Evolutionary conservation across 768 basidiomycete genomes (phyloP).

Genomic region (Lactarius sanguifluus): DNA sequence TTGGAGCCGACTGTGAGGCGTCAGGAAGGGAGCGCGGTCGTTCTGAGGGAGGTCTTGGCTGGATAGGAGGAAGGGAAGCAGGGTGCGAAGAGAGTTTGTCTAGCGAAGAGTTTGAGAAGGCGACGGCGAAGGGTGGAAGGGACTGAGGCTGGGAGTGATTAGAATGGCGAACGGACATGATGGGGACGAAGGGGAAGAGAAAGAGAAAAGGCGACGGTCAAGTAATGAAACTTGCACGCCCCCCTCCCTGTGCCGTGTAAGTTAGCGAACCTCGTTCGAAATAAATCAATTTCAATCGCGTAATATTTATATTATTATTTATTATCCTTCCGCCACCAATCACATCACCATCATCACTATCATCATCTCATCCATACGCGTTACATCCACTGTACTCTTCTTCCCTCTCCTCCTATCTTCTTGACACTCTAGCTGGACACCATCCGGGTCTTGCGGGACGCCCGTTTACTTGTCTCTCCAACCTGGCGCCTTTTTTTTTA

Average conservation of each 20-base stretch:
- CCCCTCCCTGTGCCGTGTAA: constrained; percentile 8
- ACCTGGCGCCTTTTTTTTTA: neutral
- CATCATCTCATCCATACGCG: constrained; percentile 18
- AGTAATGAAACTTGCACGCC: neutral
- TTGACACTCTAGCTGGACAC: neutral
- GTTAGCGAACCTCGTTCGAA: neutral
- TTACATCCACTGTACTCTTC: constrained; percentile 6
- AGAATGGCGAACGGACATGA: constrained; percentile 40
- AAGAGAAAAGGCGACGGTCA: constrained; percentile 1
- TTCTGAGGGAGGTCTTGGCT: constrained; percentile 41
- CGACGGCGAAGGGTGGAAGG: constrained; percentile 77
- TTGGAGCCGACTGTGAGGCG: constrained; percentile 28
- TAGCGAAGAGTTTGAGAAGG: constrained; percentile 62
- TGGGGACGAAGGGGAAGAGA: constrained; percentile 2
- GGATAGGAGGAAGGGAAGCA: constrained; percentile 67
- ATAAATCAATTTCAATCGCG: neutral
- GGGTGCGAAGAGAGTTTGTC: constrained; percentile 48
- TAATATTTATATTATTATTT: constrained; percentile 2
- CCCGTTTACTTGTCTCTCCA: neutral
- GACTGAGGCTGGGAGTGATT: constrained; percentile 53
- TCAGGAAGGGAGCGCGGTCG: constrained; percentile 31
- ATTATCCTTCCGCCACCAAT: neutral
- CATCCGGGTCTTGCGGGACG: neutral
- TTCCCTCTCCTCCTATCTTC: neutral
- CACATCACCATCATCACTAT: neutral